Evolutionary conservation across 768 basidiomycete species (phyloP).

Genomic region (Russula ochroleuca): DNA sequence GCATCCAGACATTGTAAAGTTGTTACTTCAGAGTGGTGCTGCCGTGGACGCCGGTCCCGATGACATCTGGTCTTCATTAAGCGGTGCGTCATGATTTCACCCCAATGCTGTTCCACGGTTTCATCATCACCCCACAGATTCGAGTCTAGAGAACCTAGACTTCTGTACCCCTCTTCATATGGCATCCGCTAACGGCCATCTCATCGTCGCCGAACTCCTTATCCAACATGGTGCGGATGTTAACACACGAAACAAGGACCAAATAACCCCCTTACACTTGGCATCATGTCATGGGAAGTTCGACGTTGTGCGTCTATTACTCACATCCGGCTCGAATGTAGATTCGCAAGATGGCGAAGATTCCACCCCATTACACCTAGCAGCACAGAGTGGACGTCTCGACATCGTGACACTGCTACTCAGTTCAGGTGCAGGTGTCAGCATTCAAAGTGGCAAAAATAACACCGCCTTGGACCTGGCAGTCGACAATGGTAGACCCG

Average conservation of each 20-base stretch:
- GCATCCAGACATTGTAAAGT: neutral
- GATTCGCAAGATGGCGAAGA: neutral
- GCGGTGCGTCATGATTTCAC: neutral
- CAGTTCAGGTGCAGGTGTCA: neutral
- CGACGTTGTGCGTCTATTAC: neutral
- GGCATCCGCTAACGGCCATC: neutral
- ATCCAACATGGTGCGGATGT: neutral
- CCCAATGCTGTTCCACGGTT: neutral
- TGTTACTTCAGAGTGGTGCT: neutral
- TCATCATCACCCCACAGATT: neutral
- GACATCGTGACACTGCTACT: neutral
- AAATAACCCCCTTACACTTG: neutral
- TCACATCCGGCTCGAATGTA: neutral
- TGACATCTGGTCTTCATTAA: neutral
- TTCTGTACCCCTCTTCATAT: neutral
- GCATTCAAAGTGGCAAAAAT: neutral
- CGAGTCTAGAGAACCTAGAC: too few relatives aligned
- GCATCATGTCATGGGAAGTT: neutral
- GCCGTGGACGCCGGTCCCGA: neutral
- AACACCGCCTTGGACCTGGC: neutral
- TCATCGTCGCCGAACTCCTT: neutral
- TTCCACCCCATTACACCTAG: neutral
- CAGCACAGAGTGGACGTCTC: neutral
- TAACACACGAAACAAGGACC: neutral
- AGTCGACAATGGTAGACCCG: neutral